Percentiles rank a stretch among this genome's conserved stretches.
Evolutionary conservation across 2,329 filamentous ascomycete species (phyloP).

Genomic region (Fusarium heterosporum): DNA sequence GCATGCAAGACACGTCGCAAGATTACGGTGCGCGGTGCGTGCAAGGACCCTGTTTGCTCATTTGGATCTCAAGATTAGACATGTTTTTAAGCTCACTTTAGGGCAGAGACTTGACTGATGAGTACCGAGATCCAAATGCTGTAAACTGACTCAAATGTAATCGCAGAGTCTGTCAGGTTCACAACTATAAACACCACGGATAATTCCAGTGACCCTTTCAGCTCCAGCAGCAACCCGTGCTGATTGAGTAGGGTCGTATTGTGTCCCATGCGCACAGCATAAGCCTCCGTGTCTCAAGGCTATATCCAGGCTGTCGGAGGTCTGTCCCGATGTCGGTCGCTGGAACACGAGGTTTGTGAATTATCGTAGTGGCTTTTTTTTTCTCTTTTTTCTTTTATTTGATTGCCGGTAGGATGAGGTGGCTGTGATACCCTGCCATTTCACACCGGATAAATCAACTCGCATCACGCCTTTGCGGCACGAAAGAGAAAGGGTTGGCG

Average conservation of each 20-base stretch:
- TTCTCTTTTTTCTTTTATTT: not conserved
- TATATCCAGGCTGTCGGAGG: slow-evolving; percentile 19
- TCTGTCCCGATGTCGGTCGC: slow-evolving; percentile 10
- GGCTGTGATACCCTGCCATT: not conserved
- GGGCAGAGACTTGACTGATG: slow-evolving; percentile 8
- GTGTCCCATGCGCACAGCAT: not conserved
- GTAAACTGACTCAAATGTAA: slow-evolving; percentile 29
- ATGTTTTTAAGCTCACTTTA: not conserved
- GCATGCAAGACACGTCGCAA: slow-evolving; percentile 17
- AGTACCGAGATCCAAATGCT: slow-evolving; percentile 11
- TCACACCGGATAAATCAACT: slow-evolving; percentile 2
- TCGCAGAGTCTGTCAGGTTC: not conserved
- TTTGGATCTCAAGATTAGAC: not conserved
- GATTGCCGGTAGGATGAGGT: not conserved
- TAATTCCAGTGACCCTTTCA: not conserved
- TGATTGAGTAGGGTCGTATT: slow-evolving; percentile 8
- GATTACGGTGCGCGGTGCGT: not conserved
- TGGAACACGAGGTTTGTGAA: slow-evolving; percentile 1
- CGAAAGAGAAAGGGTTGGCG: not conserved
- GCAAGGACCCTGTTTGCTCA: not conserved
- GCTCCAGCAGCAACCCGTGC: slow-evolving; percentile 19
- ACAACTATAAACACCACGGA: not conserved
- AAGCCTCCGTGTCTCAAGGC: slow-evolving; percentile 3
- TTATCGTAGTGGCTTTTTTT: slow-evolving; percentile 13
- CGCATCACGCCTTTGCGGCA: not conserved